These are phyloP conservation scores for Yamadazyma diospyri DNA, from an alignment of 1,139 yeast species.

Conservation along the genomic window DNA sequence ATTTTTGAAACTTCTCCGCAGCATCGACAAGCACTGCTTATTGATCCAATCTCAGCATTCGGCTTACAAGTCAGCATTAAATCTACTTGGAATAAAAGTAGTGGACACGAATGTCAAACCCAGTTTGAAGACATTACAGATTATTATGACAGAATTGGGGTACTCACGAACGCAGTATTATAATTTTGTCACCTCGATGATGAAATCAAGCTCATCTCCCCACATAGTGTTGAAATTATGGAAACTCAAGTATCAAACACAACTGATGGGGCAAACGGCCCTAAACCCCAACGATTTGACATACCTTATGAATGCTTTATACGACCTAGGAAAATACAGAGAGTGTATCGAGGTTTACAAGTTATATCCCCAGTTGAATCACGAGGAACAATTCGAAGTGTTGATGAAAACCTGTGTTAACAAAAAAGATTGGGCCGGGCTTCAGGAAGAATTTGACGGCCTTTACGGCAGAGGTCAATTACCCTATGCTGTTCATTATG, in stretches of 20 bases:
- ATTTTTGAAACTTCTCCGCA: too few relatives aligned
- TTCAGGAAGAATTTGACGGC: conserved; percentile 62
- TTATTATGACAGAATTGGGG: background rate
- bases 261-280: background rate
- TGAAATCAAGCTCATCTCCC: conserved; percentile 21
- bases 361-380: conserved; percentile 22
- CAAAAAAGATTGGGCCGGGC: conserved; percentile 52
- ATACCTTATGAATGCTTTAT: conserved; percentile 28
- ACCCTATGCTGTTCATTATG: conserved; percentile 59
- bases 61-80: conserved; percentile 18
- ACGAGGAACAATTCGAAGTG: conserved; percentile 41
- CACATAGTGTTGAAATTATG: conserved; percentile 21
- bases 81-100: conserved; percentile 13
- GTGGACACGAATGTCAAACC: conserved; percentile 8
- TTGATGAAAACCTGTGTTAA: conserved; percentile 49
- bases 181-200: conserved; percentile 24
- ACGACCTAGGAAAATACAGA: conserved; percentile 19
- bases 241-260: conserved; percentile 21
- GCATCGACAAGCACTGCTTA: conserved; percentile 21
- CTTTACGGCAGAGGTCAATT: conserved; percentile 55
- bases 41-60: conserved; percentile 16
- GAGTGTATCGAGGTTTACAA: conserved; percentile 26
- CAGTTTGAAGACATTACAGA: background rate
- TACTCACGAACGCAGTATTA: background rate
- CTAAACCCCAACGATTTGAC: conserved; percentile 25